Evolutionary conservation across 139 green algal genomes (phyloP).

Genomic region (Mesotaenium endlicherianum): DNA sequence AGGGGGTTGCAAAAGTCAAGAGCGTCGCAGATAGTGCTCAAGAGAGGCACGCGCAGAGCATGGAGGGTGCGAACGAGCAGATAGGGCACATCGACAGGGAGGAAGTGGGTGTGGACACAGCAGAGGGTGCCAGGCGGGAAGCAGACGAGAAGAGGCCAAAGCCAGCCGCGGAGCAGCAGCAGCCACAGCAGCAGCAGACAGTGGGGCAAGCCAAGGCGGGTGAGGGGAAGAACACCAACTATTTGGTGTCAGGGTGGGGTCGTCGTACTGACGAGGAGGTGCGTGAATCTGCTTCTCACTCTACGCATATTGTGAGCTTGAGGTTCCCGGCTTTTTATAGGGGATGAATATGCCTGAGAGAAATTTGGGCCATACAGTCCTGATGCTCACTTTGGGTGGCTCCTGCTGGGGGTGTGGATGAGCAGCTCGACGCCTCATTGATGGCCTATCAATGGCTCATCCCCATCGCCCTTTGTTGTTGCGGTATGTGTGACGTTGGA

Average conservation of each 20-base stretch:
- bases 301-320: background rate
- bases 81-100: too few relatives aligned
- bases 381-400: too few relatives aligned
- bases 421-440: background rate
- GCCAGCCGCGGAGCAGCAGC: background rate
- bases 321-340: too few relatives aligned
- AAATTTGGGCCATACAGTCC: too few relatives aligned
- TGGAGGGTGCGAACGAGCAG: too few relatives aligned
- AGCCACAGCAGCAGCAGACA: background rate
- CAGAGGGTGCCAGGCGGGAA: too few relatives aligned
- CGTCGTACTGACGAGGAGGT: background rate
- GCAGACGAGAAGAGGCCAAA: too few relatives aligned
- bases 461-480: background rate
- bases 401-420: background rate
- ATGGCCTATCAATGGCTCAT: background rate
- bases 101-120: too few relatives aligned
- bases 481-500: background rate
- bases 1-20: too few relatives aligned
- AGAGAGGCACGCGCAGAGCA: too few relatives aligned
- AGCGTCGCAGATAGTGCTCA: too few relatives aligned
- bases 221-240: background rate
- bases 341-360: too few relatives aligned
- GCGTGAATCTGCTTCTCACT: background rate
- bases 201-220: background rate
- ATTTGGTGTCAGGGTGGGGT: background rate